Evolutionary conservation across 179 eudicot genomes (phyloP).

Genomic region (Pouteria campechiana): DNA sequence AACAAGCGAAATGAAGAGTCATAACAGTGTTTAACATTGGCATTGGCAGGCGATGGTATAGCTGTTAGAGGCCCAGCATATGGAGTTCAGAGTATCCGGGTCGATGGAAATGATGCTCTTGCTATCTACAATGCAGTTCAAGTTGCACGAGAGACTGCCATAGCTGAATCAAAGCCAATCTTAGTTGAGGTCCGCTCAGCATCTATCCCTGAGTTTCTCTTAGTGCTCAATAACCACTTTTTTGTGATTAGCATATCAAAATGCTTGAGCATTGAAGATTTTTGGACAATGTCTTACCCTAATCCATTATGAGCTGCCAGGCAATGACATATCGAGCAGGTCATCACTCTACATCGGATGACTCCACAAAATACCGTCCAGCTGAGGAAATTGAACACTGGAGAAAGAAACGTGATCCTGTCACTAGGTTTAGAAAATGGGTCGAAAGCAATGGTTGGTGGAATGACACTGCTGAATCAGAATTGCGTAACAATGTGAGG

Average conservation of each 20-base stretch:
- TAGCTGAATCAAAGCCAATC: slow-evolving; percentile 46
- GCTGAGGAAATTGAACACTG: slow-evolving; percentile 65
- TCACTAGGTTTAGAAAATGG: slow-evolving; percentile 67
- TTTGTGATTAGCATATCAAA: no score
- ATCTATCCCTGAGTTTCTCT: no score
- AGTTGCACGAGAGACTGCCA: slow-evolving; percentile 58
- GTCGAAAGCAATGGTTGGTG: slow-evolving; percentile 69
- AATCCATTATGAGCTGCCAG: slow-evolving; percentile 10
- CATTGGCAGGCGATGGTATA: slow-evolving; percentile 66
- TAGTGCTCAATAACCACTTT: no score
- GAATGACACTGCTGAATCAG: slow-evolving; percentile 54
- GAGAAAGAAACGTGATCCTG: slow-evolving; percentile 45
- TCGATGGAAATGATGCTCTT: slow-evolving; percentile 85
- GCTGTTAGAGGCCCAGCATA: slow-evolving; percentile 69
- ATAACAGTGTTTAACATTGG: no score
- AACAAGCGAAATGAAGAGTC: no score
- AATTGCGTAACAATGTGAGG: slow-evolving; percentile 30
- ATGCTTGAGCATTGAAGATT: no score
- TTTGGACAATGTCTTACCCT: no score
- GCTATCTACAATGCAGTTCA: slow-evolving; percentile 56
- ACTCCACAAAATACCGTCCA: slow-evolving; percentile 79
- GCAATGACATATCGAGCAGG: slow-evolving; percentile 78
- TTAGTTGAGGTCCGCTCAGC: slow-evolving; percentile 51
- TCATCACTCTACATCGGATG: slow-evolving; percentile 89
- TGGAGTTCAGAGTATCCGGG: slow-evolving; percentile 63